Base-by-base conservation (phyloP, 768 basidiomycete species). In the Lanmaoa rubissima region DNA sequence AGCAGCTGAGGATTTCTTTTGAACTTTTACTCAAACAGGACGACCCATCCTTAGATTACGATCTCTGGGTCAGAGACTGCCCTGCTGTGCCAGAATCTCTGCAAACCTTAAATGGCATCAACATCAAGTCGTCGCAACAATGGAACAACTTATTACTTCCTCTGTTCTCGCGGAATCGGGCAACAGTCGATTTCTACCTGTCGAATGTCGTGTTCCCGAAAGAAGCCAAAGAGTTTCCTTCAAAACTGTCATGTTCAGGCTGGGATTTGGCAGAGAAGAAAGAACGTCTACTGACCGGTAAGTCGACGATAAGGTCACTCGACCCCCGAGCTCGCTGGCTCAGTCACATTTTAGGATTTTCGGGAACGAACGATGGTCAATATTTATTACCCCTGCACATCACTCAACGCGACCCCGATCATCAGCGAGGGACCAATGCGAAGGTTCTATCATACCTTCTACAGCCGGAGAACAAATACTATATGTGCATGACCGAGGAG, bases 351-450 rank as follows among this genome's bases (percentile, higher is more conserved):
- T 8, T 51, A 58, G 74, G 75, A 8, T 76, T 76, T 56, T 77
- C 76, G 24, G 75, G 75, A 0, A 76, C 75, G 1, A 78, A 76
- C 16, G 75, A 78, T 36, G 66, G 66, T 1, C 72, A 64, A 24
- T 79, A 82, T 51, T 61, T 68, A 12, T 52, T 78, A 12, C 77
- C 76, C 0, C 57, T 67, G 0, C 66, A 74, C 3, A 73, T 24
- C 21, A 24, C 21, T 24, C 21, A 24, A 24, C 21, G 21, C 21
- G 21, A 24, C 21, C 21, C 21, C 21, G 21, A 24, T 24, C 21
- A 24, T 24, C 21, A 24, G 21, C 21, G 21, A 24, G 21, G 21
- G 21, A 24, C 21, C 21, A 24, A 24, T 24, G 21, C 21, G 21
- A 24, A 24, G 21, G 21, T 24, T 24, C 21, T 24, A 24, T 24